These are phyloP conservation scores for Capsella bursapastoris DNA, from an alignment of 345 rosid genomes.

Conservation along the genomic window DNA sequence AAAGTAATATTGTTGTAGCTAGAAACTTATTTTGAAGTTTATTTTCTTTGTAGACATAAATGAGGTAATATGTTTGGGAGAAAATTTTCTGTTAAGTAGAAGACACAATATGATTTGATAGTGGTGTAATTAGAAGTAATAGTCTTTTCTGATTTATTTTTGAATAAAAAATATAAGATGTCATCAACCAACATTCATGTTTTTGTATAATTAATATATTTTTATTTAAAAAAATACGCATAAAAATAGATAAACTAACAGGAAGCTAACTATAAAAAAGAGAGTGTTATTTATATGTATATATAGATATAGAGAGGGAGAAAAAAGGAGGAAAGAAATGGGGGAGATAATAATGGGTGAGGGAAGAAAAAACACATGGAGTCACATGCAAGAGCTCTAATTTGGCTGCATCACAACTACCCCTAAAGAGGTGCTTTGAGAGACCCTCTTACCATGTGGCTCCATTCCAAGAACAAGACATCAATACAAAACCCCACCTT, in stretches of 20 bases:
- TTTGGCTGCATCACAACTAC: slow-evolving; percentile 51
- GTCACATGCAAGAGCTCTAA: slow-evolving; percentile 48
- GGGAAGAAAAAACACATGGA: slow-evolving; percentile 48
- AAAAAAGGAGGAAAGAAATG: slow-evolving; percentile 14
- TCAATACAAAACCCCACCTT: slow-evolving; percentile 47
- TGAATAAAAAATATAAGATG: too few species aligned
- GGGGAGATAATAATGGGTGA: slow-evolving; percentile 33
- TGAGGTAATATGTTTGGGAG: slow-evolving; percentile 7
- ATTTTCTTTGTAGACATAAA: neutral
- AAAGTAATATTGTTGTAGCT: slow-evolving; percentile 4
- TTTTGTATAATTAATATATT: neutral
- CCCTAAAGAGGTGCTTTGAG: slow-evolving; percentile 42
- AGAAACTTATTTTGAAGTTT: slow-evolving; percentile 4
- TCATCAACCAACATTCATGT: neutral
- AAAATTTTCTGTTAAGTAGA: neutral
- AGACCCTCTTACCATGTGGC: slow-evolving; percentile 46
- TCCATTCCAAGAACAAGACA: slow-evolving; percentile 48
- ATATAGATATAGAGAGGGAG: neutral
- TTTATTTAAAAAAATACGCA: neutral
- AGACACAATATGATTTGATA: neutral
- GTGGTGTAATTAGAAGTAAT: neutral
- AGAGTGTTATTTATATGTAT: neutral
- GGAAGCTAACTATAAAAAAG: neutral
- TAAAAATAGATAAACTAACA: neutral
- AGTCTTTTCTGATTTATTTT: neutral